Conservation (phyloP, 2,329 filamentous ascomycete genomes). For the Arachnopeziza araneosa region DNA sequence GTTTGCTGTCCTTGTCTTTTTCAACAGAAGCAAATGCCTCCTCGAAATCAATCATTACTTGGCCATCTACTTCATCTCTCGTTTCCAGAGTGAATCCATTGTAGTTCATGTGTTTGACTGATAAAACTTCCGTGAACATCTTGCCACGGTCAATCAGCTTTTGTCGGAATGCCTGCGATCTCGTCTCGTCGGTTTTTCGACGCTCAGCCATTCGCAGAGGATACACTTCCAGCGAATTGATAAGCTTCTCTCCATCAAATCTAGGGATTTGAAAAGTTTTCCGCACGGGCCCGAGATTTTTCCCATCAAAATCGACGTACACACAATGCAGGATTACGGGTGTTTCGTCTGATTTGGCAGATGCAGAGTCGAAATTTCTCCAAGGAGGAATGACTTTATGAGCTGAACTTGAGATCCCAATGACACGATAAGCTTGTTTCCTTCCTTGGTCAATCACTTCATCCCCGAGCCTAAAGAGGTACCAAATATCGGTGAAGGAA, state of each 20-base stretch:
- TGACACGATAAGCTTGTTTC: conserved; percentile 22
- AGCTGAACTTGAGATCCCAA: conserved; percentile 13
- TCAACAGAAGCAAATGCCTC: conserved; percentile 18
- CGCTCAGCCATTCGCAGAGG: conserved; percentile 15
- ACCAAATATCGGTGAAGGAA: conserved; percentile 25
- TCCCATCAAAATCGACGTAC: conserved; percentile 32
- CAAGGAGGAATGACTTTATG: conserved; percentile 4
- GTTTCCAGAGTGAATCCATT: conserved; percentile 20
- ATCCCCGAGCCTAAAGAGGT: conserved; percentile 21
- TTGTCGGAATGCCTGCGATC: neutral
- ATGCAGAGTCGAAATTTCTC: neutral
- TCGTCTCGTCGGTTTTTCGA: neutral
- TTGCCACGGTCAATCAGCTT: neutral
- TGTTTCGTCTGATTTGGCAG: neutral
- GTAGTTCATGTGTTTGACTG: conserved; percentile 28
- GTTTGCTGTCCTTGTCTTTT: neutral
- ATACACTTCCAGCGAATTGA: conserved; percentile 25
- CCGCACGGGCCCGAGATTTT: conserved; percentile 24
- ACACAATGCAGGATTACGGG: conserved; percentile 17
- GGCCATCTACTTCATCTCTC: conserved; percentile 29
- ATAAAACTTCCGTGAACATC: neutral
- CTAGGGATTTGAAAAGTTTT: conserved; percentile 19
- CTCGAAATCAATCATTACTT: conserved; percentile 31
- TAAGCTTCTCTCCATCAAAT: conserved; percentile 25
- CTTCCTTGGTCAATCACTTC: conserved; percentile 11